Evolutionary conservation across 176 grass and related monocot species (phyloP), one percentile per base, ranked within the genome.

Genomic region (Thinopyrum elongatum): DNA sequence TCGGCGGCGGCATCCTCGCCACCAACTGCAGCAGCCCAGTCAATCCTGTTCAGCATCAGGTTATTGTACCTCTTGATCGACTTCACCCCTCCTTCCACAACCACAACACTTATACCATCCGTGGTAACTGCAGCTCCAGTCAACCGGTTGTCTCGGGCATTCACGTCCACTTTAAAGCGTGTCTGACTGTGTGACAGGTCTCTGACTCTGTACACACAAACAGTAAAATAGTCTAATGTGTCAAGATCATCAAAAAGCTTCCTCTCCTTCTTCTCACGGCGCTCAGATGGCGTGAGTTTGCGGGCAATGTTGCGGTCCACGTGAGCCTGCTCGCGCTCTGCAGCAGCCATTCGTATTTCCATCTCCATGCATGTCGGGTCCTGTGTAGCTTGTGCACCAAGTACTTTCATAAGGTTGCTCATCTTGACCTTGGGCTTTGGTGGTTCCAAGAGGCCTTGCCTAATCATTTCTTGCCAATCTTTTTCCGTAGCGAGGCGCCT

Each of bases 331-430:
- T 98, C 94, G 33, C 97, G 93, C 75, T 98, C 97, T 79, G 93
- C 92, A 87, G 97, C 94, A 77, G 94, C 94, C 68, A 73, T 90
- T 41, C 94, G 85, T 64, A 95, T 85, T 86, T 98, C 94, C 86
- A 98, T 94, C 69, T 98, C 97, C 80, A 98, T 26, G 36, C 90
- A 89, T 41, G 97, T 98, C 2, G 97, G 97, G 29, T 95, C 94
- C 80, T 98, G 92, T 58, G 92, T 95, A 72, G 92, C 97, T 86
- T 98, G 92, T 79, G 97, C 86, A 22, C 81, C 88, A 34, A 95
- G 82, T 60, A 98, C 97, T 89, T 92, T 95, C 97, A 98, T 98
- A 63, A 98, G 89, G 86, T 98, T 98, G 82, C 97, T 98, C 97
- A 98, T 98, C 80, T 98, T 98, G 49, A 98, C 88, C 92, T 98